These are phyloP conservation scores for Termitomyces sp. DNA, from an alignment of 768 basidiomycete species.

Conservation along the genomic window DNA sequence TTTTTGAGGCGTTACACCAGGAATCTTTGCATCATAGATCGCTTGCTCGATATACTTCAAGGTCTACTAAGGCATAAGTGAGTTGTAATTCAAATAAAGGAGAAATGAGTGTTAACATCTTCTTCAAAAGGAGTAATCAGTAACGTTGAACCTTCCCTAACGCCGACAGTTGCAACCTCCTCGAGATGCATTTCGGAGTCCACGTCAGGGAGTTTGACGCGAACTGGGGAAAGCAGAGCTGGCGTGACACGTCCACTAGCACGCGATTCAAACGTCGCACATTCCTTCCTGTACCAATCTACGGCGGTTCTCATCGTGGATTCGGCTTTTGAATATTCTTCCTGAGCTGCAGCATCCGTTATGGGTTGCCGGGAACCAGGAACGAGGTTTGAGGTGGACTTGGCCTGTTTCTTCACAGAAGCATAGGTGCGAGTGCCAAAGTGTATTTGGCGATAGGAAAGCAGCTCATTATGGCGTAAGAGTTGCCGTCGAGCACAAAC, in stretches of 20 bases:
- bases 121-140: constrained; percentile 77
- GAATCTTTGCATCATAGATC: constrained; percentile 70
- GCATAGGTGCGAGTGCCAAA: constrained; percentile 14
- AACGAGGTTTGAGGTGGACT: constrained; percentile 54
- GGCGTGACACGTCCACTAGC: constrained; percentile 77
- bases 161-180: constrained; percentile 75
- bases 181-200: constrained; percentile 44
- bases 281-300: constrained; percentile 77
- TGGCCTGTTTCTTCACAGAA: constrained; percentile 28
- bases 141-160: constrained; percentile 70
- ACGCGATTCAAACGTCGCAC: constrained; percentile 64
- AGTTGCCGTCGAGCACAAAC: not conserved
- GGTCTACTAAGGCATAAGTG: constrained; percentile 44
- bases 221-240: constrained; percentile 61
- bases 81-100: constrained; percentile 8
- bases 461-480: not conserved
- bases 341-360: constrained; percentile 42
- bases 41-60: constrained; percentile 72
- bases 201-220: constrained; percentile 43
- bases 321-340: constrained; percentile 61
- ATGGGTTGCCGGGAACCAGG: constrained; percentile 67
- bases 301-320: constrained; percentile 56
- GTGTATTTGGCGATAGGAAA: not conserved
- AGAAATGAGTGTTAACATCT: constrained; percentile 43
- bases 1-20: constrained; percentile 66